Conservation (phyloP, 2,329 filamentous ascomycete genomes). For the Chaetomiaceae sp. region DNA sequence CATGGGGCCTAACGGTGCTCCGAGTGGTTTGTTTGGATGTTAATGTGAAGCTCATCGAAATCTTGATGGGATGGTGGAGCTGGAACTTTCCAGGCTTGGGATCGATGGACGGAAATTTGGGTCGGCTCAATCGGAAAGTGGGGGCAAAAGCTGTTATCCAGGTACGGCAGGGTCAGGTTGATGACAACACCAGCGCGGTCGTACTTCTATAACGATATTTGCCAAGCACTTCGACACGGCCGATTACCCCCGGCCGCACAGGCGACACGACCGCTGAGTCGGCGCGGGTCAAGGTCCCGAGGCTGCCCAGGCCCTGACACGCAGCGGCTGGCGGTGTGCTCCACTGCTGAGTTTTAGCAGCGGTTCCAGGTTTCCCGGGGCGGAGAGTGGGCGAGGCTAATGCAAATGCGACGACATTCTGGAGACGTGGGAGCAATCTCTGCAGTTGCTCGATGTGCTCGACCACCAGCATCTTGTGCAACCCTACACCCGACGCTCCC, state of each 20-base stretch:
- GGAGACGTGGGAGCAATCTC: slow-evolving; percentile 20
- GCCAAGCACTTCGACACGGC: background rate
- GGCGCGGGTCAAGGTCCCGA: slow-evolving; percentile 10
- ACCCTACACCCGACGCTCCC: slow-evolving; percentile 2
- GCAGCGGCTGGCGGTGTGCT: slow-evolving; percentile 8
- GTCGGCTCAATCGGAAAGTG: slow-evolving; percentile 1
- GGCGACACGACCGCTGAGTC: slow-evolving; percentile 3
- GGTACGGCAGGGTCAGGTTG: no score
- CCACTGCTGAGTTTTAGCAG: slow-evolving; percentile 16
- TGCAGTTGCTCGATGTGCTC: slow-evolving; percentile 17
- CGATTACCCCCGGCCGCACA: background rate
- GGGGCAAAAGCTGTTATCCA: background rate
- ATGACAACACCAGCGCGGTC: no score
- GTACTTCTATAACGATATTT: no score
- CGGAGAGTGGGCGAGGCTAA: slow-evolving; percentile 14
- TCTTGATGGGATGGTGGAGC: no score
- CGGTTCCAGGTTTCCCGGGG: slow-evolving; percentile 10
- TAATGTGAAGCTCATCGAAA: no score
- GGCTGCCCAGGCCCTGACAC: background rate
- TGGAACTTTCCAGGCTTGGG: no score
- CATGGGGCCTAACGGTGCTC: no score
- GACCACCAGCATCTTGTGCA: slow-evolving; percentile 8
- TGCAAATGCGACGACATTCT: slow-evolving; percentile 23
- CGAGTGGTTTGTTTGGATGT: no score
- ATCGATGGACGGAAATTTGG: background rate